A percentile compares a stretch with the other conserved stretches of the same genome.
phyloP scores from a whole-genome alignment of 1,139 yeast species.

The Suzukiozyma palmioleophila region DNA sequence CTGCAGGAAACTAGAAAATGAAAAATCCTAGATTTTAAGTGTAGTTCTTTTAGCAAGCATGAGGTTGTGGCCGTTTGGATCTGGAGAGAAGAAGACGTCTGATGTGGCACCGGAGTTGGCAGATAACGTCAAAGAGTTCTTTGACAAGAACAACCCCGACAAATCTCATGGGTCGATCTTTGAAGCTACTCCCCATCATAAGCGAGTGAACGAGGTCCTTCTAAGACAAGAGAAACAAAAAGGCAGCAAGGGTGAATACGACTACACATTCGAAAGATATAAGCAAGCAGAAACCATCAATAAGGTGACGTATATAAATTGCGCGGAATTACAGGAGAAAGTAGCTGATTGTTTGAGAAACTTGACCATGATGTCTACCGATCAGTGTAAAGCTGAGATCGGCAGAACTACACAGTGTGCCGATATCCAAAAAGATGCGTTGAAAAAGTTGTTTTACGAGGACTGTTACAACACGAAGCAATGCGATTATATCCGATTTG shows the following conservation, averaged over 20 bases:
- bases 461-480: constrained; percentile 37
- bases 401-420: constrained; percentile 25
- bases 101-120: constrained; percentile 29
- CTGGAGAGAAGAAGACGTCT: constrained; percentile 16
- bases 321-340: constrained; percentile 39
- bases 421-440: constrained; percentile 32
- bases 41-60: not conserved
- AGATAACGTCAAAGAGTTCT: constrained; percentile 29
- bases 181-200: constrained; percentile 25
- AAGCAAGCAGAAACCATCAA: constrained; percentile 25
- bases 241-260: constrained; percentile 12
- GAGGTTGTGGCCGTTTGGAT: constrained; percentile 22
- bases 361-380: constrained; percentile 23
- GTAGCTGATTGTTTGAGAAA: constrained; percentile 36
- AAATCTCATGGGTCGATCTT: constrained; percentile 20
- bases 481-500: constrained; percentile 34
- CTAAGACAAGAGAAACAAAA: constrained; percentile 12
- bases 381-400: constrained; percentile 29
- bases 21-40: no score
- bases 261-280: constrained; percentile 28
- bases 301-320: constrained; percentile 31
- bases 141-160: constrained; percentile 29
- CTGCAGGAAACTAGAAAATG: no score
- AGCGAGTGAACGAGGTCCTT: constrained; percentile 26
- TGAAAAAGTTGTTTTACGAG: constrained; percentile 33